phyloP scores from a whole-genome alignment of 345 rosid species.

The Anacardium occidentale region DNA sequence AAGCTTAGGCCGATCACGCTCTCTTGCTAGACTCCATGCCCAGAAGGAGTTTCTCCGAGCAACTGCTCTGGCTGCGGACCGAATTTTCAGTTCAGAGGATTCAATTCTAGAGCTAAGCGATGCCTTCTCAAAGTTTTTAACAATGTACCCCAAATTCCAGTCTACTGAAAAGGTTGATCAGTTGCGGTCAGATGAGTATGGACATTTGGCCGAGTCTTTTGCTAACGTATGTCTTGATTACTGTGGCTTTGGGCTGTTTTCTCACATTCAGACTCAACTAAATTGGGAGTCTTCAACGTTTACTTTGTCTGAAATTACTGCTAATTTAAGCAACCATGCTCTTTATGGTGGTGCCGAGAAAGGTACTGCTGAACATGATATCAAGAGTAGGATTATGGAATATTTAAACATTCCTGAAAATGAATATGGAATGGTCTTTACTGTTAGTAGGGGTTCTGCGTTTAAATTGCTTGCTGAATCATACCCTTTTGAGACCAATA shows the following conservation, averaged over 20 bases:
- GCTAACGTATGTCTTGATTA: slow-evolving; percentile 92
- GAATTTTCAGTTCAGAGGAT: slow-evolving; percentile 45
- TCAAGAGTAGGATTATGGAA: slow-evolving; percentile 79
- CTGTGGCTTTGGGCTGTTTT: slow-evolving; percentile 88
- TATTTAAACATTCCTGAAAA: slow-evolving; percentile 81
- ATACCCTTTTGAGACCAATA: slow-evolving; percentile 74
- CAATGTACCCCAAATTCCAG: slow-evolving; percentile 77
- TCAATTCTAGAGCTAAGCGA: slow-evolving; percentile 56
- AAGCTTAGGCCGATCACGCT: slow-evolving; percentile 66
- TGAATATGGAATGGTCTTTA: slow-evolving; percentile 84
- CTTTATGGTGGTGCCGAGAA: slow-evolving; percentile 77
- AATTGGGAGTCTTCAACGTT: slow-evolving; percentile 74
- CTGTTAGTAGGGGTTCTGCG: slow-evolving; percentile 89
- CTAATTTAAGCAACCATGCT: slow-evolving; percentile 82
- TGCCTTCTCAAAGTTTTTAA: slow-evolving; percentile 68
- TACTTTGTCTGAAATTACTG: slow-evolving; percentile 80
- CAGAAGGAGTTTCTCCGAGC: slow-evolving; percentile 81
- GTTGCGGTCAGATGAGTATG: slow-evolving; percentile 66
- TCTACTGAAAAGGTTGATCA: slow-evolving; percentile 67
- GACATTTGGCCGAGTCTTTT: slow-evolving; percentile 50
- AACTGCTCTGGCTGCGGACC: slow-evolving; percentile 68
- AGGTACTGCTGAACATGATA: slow-evolving; percentile 74
- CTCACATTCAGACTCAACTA: slow-evolving; percentile 62
- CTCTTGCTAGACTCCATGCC: slow-evolving; percentile 77
- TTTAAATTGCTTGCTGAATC: slow-evolving; percentile 78